phyloP scores from a whole-genome alignment of 352 stramenopile genomes.

The Phytophthora litchii region DNA sequence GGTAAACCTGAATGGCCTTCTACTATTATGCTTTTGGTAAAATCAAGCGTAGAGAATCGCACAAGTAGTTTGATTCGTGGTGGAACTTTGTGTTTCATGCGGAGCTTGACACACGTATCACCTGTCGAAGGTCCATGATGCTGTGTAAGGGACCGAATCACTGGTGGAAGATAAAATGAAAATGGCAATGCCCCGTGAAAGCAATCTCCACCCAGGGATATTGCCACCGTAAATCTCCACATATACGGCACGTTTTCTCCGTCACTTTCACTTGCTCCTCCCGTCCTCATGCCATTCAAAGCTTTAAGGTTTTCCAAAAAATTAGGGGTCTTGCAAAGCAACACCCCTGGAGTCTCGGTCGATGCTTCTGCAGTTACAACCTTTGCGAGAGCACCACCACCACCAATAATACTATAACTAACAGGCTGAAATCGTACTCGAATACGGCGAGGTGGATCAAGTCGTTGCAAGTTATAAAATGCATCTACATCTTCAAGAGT shows the following conservation, averaged over 20 bases:
- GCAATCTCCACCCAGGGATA: slow-evolving; percentile 48
- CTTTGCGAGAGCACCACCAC: slow-evolving; percentile 15
- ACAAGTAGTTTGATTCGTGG: slow-evolving; percentile 49
- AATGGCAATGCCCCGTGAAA: slow-evolving; percentile 59
- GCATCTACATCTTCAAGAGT: slow-evolving; percentile 51
- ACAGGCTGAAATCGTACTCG: slow-evolving; percentile 58
- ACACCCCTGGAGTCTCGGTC: slow-evolving; percentile 19
- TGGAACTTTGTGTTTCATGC: slow-evolving; percentile 80
- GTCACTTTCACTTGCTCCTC: slow-evolving; percentile 8
- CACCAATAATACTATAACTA: slow-evolving; percentile 17
- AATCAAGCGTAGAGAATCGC: slow-evolving; percentile 53
- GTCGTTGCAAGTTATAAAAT: slow-evolving; percentile 44
- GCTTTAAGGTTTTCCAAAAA: slow-evolving; percentile 64
- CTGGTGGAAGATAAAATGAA: slow-evolving; percentile 57
- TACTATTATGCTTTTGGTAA: slow-evolving; percentile 23
- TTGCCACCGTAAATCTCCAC: slow-evolving; percentile 43
- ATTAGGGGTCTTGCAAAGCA: slow-evolving; percentile 53
- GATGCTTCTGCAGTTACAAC: slow-evolving; percentile 17
- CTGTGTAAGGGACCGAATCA: slow-evolving; percentile 66
- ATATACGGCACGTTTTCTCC: slow-evolving; percentile 20
- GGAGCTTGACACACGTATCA: slow-evolving; percentile 57
- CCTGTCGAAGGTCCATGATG: slow-evolving; percentile 71
- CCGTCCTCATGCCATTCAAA: slow-evolving; percentile 16
- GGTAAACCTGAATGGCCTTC: slow-evolving; percentile 1
- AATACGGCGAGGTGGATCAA: slow-evolving; percentile 53